Evolutionary conservation across 768 basidiomycete species (phyloP).

Genomic region (Amanita brunnescens): DNA sequence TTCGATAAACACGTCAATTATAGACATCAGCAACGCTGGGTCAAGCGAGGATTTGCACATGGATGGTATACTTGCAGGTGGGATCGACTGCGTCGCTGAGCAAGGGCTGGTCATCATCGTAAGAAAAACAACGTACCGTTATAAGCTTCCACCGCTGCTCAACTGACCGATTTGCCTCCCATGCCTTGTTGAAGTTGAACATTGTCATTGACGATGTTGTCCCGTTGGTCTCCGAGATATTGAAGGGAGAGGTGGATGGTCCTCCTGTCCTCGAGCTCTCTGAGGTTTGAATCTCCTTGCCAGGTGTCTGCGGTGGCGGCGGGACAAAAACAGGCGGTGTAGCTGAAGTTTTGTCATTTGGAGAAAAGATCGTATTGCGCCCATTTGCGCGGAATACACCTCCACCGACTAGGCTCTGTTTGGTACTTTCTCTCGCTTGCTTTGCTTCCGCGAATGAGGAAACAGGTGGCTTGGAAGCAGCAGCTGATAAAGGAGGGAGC

Average conservation of each 20-base stretch:
- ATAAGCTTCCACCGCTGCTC: slow-evolving; percentile 51
- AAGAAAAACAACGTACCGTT: slow-evolving; percentile 31
- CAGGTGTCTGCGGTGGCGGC: not conserved
- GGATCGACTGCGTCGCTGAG: slow-evolving; percentile 34
- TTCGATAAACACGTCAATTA: slow-evolving; percentile 42
- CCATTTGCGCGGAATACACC: slow-evolving; percentile 68
- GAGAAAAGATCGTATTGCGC: slow-evolving; percentile 46
- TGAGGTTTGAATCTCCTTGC: not conserved
- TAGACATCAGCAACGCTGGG: slow-evolving; percentile 46
- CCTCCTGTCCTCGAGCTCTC: not conserved
- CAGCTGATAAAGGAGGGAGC: slow-evolving; percentile 5
- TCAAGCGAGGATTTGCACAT: slow-evolving; percentile 70
- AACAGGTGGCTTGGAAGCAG: slow-evolving; percentile 13
- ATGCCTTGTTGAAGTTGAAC: slow-evolving; percentile 55
- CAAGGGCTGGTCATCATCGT: not conserved
- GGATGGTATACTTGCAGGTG: slow-evolving; percentile 44
- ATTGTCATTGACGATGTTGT: slow-evolving; percentile 24
- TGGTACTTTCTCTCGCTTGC: slow-evolving; percentile 39
- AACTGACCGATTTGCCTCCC: slow-evolving; percentile 36
- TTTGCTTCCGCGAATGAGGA: slow-evolving; percentile 52
- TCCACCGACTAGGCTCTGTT: slow-evolving; percentile 45
- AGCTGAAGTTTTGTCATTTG: slow-evolving; percentile 13
- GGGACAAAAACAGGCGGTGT: slow-evolving; percentile 1
- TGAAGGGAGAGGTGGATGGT: not conserved
- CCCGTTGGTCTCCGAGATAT: not conserved